A percentile compares a stretch with the other conserved stretches of the same genome.
These are phyloP conservation scores for Penicillium paxilli DNA, from an alignment of 495 filamentous ascomycete species.

Conservation along the genomic window DNA sequence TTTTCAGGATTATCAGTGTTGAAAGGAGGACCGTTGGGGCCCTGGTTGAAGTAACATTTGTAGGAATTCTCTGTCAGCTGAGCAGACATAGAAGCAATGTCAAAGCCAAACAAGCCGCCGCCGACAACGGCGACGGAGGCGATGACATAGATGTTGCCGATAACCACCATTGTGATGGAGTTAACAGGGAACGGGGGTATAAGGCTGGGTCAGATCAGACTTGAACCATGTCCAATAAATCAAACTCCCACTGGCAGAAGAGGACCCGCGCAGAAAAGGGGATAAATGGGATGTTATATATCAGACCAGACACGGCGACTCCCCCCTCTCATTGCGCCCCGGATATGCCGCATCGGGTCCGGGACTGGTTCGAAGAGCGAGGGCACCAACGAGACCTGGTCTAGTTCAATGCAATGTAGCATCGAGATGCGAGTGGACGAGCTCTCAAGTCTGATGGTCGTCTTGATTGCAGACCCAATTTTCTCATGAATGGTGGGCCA, in stretches of 20 bases:
- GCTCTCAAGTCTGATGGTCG: not conserved
- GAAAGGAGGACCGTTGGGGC: slow-evolving; percentile 21
- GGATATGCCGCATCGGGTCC: not conserved
- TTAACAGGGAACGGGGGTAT: not conserved
- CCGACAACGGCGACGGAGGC: slow-evolving; percentile 75
- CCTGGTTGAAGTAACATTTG: slow-evolving; percentile 64
- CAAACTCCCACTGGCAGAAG: not conserved
- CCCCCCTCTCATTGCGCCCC: too few relatives aligned
- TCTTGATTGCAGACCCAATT: not conserved
- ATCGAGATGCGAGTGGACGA: not conserved
- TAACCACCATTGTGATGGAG: slow-evolving; percentile 1
- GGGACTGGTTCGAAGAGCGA: not conserved
- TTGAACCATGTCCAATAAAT: not conserved
- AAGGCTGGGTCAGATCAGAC: not conserved
- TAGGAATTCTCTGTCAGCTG: slow-evolving; percentile 61
- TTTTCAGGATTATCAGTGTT: slow-evolving; percentile 12
- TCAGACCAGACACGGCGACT: not conserved
- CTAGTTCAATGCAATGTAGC: slow-evolving; percentile 4
- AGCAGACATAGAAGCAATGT: slow-evolving; percentile 80
- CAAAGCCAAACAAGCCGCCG: slow-evolving; percentile 80
- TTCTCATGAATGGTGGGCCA: not conserved
- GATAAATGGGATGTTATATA: not conserved
- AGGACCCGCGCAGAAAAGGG: too few relatives aligned
- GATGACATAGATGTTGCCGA: slow-evolving; percentile 67
- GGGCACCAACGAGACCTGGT: not conserved